These are phyloP conservation scores for Aphelidium insulamus DNA, from an alignment of 371 early-diverging fungal genomes.

Conservation along the genomic window DNA sequence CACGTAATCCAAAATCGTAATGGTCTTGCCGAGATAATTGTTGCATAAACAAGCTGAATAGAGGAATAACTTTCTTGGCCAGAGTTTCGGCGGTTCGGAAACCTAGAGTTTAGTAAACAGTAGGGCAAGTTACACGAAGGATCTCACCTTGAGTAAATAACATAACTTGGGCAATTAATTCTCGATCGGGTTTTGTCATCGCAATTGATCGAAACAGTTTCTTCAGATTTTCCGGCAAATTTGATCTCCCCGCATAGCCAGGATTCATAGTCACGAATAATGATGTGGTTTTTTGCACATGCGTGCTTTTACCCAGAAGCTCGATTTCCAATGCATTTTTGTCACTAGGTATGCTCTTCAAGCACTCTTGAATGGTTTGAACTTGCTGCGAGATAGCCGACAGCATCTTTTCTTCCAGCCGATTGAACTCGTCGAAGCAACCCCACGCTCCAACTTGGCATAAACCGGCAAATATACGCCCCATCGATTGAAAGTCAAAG, in stretches of 20 bases:
- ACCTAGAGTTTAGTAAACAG: no score
- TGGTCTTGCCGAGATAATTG: constrained; percentile 85
- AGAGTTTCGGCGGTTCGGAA: constrained; percentile 85
- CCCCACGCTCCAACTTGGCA: constrained; percentile 97
- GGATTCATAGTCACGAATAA: constrained; percentile 99
- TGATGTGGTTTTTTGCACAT: constrained; percentile 68
- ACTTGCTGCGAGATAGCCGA: constrained; percentile 97
- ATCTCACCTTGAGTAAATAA: constrained; percentile 95
- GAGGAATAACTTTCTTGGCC: constrained; percentile 85
- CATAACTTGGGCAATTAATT: constrained; percentile 96
- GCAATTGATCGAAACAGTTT: constrained; percentile 93
- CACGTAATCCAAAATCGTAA: constrained; percentile 98
- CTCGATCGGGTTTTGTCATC: constrained; percentile 95
- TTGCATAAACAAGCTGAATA: constrained; percentile 84
- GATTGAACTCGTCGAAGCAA: constrained; percentile 98
- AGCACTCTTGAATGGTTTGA: constrained; percentile 87
- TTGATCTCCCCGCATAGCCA: constrained; percentile 94
- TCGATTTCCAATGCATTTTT: constrained; percentile 85
- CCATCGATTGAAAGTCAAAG: constrained; percentile 98
- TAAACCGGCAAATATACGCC: constrained; percentile 95
- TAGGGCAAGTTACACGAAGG: no score
- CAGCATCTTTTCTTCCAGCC: constrained; percentile 88
- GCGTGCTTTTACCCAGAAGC: constrained; percentile 66
- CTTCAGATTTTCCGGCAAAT: constrained; percentile 94
- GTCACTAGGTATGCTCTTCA: constrained; percentile 31